Percentiles rank a stretch among this genome's conserved stretches.
Conservation (phyloP, 306 rosid species). For the Prunus fruticosa region DNA sequence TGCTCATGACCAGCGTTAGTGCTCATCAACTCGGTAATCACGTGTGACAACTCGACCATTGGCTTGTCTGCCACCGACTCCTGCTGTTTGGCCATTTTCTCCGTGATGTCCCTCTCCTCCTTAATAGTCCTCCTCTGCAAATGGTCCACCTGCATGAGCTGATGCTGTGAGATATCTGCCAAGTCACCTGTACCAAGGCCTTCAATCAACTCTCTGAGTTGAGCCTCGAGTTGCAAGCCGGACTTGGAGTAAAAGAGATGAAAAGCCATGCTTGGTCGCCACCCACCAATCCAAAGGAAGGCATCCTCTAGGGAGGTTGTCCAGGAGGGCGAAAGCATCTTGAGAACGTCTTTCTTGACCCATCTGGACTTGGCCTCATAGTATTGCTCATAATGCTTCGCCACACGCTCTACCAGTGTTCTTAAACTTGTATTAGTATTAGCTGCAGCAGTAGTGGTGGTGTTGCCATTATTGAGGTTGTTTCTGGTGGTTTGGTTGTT, state of each 20-base stretch:
- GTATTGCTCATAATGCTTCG: constrained; percentile 45
- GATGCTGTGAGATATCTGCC: constrained; percentile 42
- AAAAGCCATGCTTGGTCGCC: constrained; percentile 68
- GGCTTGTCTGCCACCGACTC: constrained; percentile 47
- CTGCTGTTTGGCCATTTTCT: constrained; percentile 52
- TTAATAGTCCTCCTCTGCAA: constrained; percentile 40
- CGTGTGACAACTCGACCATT: constrained; percentile 45
- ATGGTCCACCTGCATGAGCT: constrained; percentile 37
- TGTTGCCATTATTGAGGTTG: background rate
- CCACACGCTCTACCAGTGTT: constrained; percentile 27
- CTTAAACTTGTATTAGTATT: background rate
- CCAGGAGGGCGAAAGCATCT: constrained; percentile 52
- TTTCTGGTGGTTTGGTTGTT: background rate
- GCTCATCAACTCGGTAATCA: constrained; percentile 30
- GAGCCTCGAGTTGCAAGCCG: constrained; percentile 48
- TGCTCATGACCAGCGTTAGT: background rate
- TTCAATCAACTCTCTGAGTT: constrained; percentile 18
- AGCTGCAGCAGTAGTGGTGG: background rate
- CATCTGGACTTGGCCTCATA: constrained; percentile 37
- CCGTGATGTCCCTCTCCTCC: constrained; percentile 50
- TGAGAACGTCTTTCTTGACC: constrained; percentile 33
- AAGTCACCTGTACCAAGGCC: constrained; percentile 38
- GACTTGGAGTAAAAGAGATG: constrained; percentile 60
- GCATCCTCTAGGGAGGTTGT: constrained; percentile 50
- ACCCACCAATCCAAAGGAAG: constrained; percentile 73